These are phyloP conservation scores for Pythium pyrilobum DNA, from an alignment of 352 stramenopile genomes.

Conservation along the genomic window DNA sequence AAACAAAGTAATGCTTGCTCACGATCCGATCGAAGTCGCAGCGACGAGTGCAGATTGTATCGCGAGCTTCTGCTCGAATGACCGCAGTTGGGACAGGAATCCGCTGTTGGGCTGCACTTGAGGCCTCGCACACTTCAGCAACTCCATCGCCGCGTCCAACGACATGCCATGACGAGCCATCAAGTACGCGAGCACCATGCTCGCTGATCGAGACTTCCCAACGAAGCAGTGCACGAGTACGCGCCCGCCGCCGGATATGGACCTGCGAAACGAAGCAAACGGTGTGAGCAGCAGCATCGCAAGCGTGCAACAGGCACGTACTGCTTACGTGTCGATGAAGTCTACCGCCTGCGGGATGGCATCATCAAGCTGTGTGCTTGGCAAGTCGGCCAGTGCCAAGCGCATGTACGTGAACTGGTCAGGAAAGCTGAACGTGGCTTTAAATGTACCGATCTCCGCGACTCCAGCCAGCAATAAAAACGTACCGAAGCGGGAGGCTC, in stretches of 20 bases:
- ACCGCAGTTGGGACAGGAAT: constrained; percentile 47
- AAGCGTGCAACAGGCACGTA: not conserved
- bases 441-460: too few species aligned
- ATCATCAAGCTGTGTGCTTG: constrained; percentile 27
- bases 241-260: constrained; percentile 30
- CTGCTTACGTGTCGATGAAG: constrained; percentile 56
- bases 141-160: constrained; percentile 32
- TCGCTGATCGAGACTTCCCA: constrained; percentile 59
- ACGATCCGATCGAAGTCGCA: too few species aligned
- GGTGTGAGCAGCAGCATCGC: not conserved
- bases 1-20: too few species aligned
- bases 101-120: constrained; percentile 62
- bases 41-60: too few species aligned
- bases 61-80: constrained; percentile 31
- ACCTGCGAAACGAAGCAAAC: constrained; percentile 19
- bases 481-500: constrained; percentile 36
- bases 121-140: constrained; percentile 40
- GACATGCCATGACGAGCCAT: constrained; percentile 32
- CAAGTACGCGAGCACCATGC: constrained; percentile 63
- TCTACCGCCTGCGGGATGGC: constrained; percentile 39
- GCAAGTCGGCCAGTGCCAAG: constrained; percentile 44
- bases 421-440: constrained; percentile 32
- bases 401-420: constrained; percentile 49
- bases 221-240: constrained; percentile 79
- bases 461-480: not conserved